Evolutionary conservation across 306 rosid genomes (phyloP).

Genomic region (Casuarina glauca): DNA sequence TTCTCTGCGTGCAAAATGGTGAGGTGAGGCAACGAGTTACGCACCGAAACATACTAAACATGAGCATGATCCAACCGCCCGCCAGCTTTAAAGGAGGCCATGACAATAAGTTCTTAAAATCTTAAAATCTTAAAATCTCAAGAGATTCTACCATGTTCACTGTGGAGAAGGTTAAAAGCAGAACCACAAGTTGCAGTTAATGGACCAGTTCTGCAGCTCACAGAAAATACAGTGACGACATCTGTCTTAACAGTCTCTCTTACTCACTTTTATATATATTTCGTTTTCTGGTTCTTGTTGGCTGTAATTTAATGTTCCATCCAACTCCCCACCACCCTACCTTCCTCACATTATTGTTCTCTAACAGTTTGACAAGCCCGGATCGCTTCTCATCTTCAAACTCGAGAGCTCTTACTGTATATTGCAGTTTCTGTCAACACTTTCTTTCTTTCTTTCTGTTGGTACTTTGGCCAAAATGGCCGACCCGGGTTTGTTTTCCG

Average conservation of each 20-base stretch:
- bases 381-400: not conserved
- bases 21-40: not conserved
- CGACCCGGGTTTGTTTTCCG: constrained; percentile 17
- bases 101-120: not conserved
- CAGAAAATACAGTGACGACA: not conserved
- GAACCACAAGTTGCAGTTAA: too few species aligned
- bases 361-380: not conserved
- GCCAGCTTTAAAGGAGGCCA: not conserved
- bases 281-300: not conserved
- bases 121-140: not conserved
- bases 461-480: constrained; percentile 10
- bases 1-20: not conserved
- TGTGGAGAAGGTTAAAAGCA: too few species aligned
- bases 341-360: not conserved
- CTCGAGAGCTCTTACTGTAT: not conserved
- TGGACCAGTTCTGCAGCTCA: too few species aligned
- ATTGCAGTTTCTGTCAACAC: not conserved
- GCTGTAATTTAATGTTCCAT: constrained; percentile 4
- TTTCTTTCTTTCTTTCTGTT: not conserved
- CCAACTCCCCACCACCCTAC: constrained; percentile 4
- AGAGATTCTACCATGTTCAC: not conserved
- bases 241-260: constrained; percentile 18
- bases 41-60: not conserved
- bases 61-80: not conserved
- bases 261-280: not conserved